phyloP scores from a whole-genome alignment of 306 rosid genomes.

The Cotoneaster glaucophyllus region DNA sequence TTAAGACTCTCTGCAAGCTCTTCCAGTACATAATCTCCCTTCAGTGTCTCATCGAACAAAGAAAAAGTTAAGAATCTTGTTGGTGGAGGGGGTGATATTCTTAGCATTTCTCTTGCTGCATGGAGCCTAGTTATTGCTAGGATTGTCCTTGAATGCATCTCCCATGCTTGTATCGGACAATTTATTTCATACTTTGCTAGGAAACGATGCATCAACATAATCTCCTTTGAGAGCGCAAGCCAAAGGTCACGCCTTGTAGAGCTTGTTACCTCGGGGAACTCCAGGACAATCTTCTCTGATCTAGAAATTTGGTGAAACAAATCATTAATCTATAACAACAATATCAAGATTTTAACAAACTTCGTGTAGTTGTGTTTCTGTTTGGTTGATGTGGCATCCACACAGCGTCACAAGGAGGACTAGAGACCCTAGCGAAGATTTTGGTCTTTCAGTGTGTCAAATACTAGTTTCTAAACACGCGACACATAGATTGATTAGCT shows the following conservation, averaged over 20 bases:
- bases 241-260: conserved; percentile 95
- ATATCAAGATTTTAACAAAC: background rate
- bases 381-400: background rate
- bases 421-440: background rate
- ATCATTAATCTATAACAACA: background rate
- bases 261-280: conserved; percentile 90
- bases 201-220: conserved; percentile 64
- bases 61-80: conserved; percentile 79
- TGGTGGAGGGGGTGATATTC: conserved; percentile 81
- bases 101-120: conserved; percentile 88
- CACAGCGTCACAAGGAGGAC: background rate
- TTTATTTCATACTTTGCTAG: conserved; percentile 42
- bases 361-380: background rate
- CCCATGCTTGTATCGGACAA: conserved; percentile 54
- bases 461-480: no score
- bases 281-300: conserved; percentile 41
- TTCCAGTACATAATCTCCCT: conserved; percentile 78
- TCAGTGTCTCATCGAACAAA: conserved; percentile 69
- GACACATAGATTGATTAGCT: no score
- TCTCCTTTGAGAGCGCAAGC: conserved; percentile 75
- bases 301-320: conserved; percentile 15
- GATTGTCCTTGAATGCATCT: conserved; percentile 85
- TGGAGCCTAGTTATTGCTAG: conserved; percentile 76
- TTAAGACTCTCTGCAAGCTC: conserved; percentile 69
- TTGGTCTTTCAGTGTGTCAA: background rate